A percentile compares a stretch with the other conserved stretches of the same genome.
phyloP scores from a whole-genome alignment of 176 grass and related monocot species.

The barley (Hordeum vulgare) region MorexV3_pseudomolecules_assembly NC_058524.1:389523524-389524023 shows the following conservation, averaged over 20 bases:
- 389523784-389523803: neutral
- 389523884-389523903: neutral
- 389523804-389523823: neutral
- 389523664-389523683: neutral
- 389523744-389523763: neutral
- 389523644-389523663: constrained; percentile 36
- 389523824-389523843: no score
- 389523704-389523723: neutral
- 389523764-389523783: neutral
- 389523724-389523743: neutral
- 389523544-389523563: constrained; percentile 48
- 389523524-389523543: constrained; percentile 69
- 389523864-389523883: neutral
- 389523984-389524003: no score
- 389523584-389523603: constrained; percentile 52
- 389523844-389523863: neutral
- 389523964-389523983: no score
- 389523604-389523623: constrained; percentile 54
- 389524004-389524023: no score
- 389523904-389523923: neutral
- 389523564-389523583: constrained; percentile 43
- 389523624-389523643: constrained; percentile 51
- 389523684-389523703: neutral
- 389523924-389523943: no score
- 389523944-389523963: no score